Percentiles rank a stretch among this genome's conserved stretches.
Evolutionary conservation across 2,329 filamentous ascomycete species (phyloP).

Genomic region (Epichloe scottii): DNA sequence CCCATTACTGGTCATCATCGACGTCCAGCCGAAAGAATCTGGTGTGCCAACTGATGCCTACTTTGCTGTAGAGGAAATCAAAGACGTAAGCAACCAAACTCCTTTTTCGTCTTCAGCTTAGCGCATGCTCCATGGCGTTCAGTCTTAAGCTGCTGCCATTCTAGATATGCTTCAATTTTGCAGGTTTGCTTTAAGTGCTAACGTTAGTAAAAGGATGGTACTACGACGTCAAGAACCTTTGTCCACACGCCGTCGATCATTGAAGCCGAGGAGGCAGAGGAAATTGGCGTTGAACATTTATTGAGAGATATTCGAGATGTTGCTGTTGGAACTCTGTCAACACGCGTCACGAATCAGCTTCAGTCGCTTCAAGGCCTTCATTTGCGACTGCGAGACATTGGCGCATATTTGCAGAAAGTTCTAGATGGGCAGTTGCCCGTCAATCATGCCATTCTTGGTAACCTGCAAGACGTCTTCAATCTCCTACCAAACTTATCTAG

Average conservation of each 20-base stretch:
- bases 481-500: conserved; percentile 91
- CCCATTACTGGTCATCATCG: conserved; percentile 91
- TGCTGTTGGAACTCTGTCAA: conserved; percentile 90
- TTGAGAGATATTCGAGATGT: conserved; percentile 97
- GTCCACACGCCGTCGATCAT: conserved; percentile 97
- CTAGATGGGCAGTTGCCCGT: conserved; percentile 84
- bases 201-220: conserved; percentile 60
- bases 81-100: conserved; percentile 59
- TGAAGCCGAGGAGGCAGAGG: conserved; percentile 96
- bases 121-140: too few species aligned
- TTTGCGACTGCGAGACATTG: conserved; percentile 87
- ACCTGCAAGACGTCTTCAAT: conserved; percentile 99
- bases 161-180: neutral
- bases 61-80: conserved; percentile 98
- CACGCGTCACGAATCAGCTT: conserved; percentile 92
- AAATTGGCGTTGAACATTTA: conserved; percentile 96
- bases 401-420: conserved; percentile 89
- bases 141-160: neutral
- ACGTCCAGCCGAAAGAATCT: conserved; percentile 95
- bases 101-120: too few species aligned
- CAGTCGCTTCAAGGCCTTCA: conserved; percentile 95
- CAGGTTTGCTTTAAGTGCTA: neutral
- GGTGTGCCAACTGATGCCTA: conserved; percentile 97
- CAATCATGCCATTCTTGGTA: conserved; percentile 94
- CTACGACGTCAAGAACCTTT: conserved; percentile 91